Evolutionary conservation across 129 eudicot genomes (phyloP).

Genomic region (Gnaphalium uliginosum): DNA sequence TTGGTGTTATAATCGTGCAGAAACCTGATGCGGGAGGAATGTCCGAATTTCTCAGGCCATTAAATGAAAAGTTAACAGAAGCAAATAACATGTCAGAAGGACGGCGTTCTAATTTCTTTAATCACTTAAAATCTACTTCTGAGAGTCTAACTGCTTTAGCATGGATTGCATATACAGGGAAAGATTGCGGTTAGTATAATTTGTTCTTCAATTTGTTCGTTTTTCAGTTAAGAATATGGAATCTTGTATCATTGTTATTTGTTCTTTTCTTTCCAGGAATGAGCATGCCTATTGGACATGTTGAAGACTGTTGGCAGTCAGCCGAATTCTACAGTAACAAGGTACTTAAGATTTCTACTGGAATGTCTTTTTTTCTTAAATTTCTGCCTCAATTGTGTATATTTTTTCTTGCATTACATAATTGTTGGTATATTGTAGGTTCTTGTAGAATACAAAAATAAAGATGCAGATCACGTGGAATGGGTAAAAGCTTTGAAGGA

Average conservation of each 20-base stretch:
- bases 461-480: constrained; percentile 84
- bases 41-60: constrained; percentile 75
- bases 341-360: constrained; percentile 38
- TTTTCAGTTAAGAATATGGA: too few relatives aligned
- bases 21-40: constrained; percentile 83
- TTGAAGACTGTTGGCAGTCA: constrained; percentile 98
- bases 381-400: background rate
- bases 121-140: constrained; percentile 67
- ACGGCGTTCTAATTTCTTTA: constrained; percentile 65
- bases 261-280: constrained; percentile 53
- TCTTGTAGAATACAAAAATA: constrained; percentile 82
- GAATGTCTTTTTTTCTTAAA: background rate
- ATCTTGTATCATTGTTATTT: constrained; percentile 11
- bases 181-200: constrained; percentile 74
- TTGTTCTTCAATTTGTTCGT: background rate
- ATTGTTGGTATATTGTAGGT: constrained; percentile 48
- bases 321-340: constrained; percentile 93
- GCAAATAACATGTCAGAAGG: constrained; percentile 77
- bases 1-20: constrained; percentile 40
- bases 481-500: constrained; percentile 98
- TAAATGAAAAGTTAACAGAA: constrained; percentile 70
- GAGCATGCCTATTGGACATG: constrained; percentile 96
- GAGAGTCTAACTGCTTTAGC: constrained; percentile 92
- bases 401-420: background rate
- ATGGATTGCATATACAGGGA: constrained; percentile 94